These are phyloP conservation scores for Penicillium occitanis DNA, from an alignment of 2,329 filamentous ascomycete genomes.

Conservation along the genomic window DNA sequence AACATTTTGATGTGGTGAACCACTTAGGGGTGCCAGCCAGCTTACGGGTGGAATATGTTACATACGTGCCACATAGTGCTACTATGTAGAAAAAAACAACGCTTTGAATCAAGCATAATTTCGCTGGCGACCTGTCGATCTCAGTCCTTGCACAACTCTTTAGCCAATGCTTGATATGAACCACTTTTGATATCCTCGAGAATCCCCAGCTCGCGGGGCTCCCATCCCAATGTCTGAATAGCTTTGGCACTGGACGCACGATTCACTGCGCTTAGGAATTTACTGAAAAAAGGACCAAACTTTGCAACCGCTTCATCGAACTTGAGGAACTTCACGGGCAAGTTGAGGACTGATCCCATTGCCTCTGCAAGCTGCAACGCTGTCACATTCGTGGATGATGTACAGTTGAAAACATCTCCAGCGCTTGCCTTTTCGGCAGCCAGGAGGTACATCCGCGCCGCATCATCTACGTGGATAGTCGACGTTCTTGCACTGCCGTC, in stretches of 20 bases:
- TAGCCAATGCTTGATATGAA: background rate
- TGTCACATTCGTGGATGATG: conserved; percentile 34
- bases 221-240: conserved; percentile 42
- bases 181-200: conserved; percentile 2
- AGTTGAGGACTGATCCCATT: conserved; percentile 29
- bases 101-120: background rate
- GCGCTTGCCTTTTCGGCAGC: conserved; percentile 33
- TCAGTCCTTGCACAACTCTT: background rate
- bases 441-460: conserved; percentile 43
- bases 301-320: conserved; percentile 30
- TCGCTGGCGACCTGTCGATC: background rate
- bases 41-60: too few relatives aligned
- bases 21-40: too few relatives aligned
- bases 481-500: conserved; percentile 32
- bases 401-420: conserved; percentile 40
- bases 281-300: conserved; percentile 34
- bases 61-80: background rate
- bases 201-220: conserved; percentile 24
- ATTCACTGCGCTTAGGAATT: conserved; percentile 38
- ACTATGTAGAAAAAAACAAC: background rate
- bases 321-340: conserved; percentile 27
- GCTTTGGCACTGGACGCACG: conserved; percentile 41
- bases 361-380: conserved; percentile 32
- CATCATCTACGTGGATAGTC: conserved; percentile 47
- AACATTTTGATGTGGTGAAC: too few relatives aligned